Evolutionary conservation across 495 filamentous ascomycete genomes (phyloP), one percentile per base, ranked within the genome.

Genomic region (Aspergillus egyptiacus): DNA sequence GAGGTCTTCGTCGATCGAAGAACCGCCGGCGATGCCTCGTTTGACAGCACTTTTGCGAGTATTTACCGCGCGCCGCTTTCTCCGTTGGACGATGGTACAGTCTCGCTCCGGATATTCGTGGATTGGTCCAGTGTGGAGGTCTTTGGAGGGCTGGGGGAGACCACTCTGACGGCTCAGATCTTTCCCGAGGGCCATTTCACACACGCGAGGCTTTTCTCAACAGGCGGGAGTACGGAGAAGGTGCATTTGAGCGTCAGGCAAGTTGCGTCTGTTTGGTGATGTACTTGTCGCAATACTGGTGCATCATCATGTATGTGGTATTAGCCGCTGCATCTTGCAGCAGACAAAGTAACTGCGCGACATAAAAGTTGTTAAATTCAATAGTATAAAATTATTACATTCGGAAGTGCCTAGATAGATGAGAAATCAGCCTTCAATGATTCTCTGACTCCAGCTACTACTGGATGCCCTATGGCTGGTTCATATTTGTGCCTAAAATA

Each of bases 81-180:
- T 6, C 44, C 58, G 2, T 15, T 22, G 17, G 15, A 24, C 1
- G 39, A 59, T 32, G 59, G 58, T 7, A 57, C 22, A 2, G 45
- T 70, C 9, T 40, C 50, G 2, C 22, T 70, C 34, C 49, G 54
- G 7, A 51, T 69, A 15, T 55, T 63, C 27, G 53, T 69, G 2
- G 65, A 70, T 51, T 61, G 64, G 59, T 64, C 63, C 19, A 59
- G 57, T 17, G 60, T 70, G 22, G 65, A 68, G 34, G 57, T 69
- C 1, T 66, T 70, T 27, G 65, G 60, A 0, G 65, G 64, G 1
- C 22, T 54, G 20, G 65, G 67, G 1, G 63, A 70, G 33, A 46
- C 60, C n/a, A 59, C 59, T 8, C 3, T 70, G 17, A 66, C 67
- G 5, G 45, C 62, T 11, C 67, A 69, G 53, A 63, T 70, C 10